These are phyloP conservation scores for Microbotryum intermedium DNA, from an alignment of 1,284 basidiomycete species.

Conservation along the genomic window DNA sequence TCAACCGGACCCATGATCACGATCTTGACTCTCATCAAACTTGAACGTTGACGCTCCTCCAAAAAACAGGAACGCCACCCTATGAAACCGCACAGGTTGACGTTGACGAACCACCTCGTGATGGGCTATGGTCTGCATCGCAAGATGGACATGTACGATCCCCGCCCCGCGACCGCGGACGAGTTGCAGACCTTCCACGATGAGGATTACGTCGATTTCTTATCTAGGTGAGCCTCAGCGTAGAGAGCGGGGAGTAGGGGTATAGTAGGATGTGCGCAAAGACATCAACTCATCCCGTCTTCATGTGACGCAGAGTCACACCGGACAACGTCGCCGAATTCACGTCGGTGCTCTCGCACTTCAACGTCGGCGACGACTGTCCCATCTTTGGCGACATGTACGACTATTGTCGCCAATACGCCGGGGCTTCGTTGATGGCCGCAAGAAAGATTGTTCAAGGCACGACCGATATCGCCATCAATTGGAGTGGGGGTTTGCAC, in stretches of 20 bases:
- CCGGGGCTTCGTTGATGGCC: slow-evolving; percentile 81
- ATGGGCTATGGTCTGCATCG: slow-evolving; percentile 94
- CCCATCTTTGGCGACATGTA: slow-evolving; percentile 88
- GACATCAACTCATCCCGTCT: slow-evolving; percentile 3
- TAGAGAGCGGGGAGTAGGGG: neutral
- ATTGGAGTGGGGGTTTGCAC: slow-evolving; percentile 93
- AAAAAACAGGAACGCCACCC: slow-evolving; percentile 79
- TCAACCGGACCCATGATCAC: neutral
- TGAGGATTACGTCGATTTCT: slow-evolving; percentile 84
- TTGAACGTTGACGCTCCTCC: too few relatives aligned
- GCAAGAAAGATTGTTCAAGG: slow-evolving; percentile 76
- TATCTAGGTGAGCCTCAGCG: slow-evolving; percentile 69
- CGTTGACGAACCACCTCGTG: slow-evolving; percentile 89
- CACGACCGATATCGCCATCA: slow-evolving; percentile 89
- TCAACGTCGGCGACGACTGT: slow-evolving; percentile 61
- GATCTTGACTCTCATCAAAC: too few relatives aligned
- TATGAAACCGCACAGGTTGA: slow-evolving; percentile 94
- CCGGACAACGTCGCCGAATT: slow-evolving; percentile 62
- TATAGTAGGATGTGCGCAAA: neutral
- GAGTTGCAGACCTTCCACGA: slow-evolving; percentile 91
- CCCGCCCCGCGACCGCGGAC: slow-evolving; percentile 74
- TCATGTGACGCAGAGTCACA: slow-evolving; percentile 54
- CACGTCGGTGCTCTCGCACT: slow-evolving; percentile 31
- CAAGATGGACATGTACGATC: slow-evolving; percentile 88
- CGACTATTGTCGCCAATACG: slow-evolving; percentile 84